Evolutionary conservation across 1,284 basidiomycete genomes (phyloP).

Genomic region (Rhodotorula glutinis): DNA sequence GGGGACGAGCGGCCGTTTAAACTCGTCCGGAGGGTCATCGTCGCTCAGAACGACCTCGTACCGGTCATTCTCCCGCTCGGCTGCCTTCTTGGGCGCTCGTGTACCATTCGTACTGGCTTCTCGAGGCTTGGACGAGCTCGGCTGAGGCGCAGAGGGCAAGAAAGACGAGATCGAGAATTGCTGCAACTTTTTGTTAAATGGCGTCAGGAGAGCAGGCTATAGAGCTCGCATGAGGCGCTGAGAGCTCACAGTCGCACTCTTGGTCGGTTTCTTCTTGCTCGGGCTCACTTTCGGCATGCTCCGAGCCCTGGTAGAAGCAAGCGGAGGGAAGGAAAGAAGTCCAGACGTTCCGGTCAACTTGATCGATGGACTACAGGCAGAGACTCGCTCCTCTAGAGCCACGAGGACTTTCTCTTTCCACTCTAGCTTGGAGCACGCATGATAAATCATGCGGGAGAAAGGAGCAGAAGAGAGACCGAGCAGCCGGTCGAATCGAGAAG

Average conservation of each 20-base stretch:
- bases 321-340: not conserved
- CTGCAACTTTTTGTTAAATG: not conserved
- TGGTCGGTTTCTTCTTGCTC: not conserved
- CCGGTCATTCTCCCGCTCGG: conserved; percentile 22
- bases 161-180: conserved; percentile 33
- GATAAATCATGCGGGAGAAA: no score
- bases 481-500: no score
- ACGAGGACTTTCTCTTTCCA: no score
- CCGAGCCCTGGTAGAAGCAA: not conserved
- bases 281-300: not conserved
- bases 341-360: not conserved
- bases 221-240: not conserved
- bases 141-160: conserved; percentile 20
- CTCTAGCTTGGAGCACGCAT: no score
- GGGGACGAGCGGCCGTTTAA: conserved; percentile 8
- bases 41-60: conserved; percentile 22
- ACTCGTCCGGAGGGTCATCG: conserved; percentile 40
- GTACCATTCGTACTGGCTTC: not conserved
- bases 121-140: not conserved
- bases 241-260: not conserved
- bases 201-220: not conserved
- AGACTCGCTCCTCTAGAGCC: no score
- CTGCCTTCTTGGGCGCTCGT: not conserved
- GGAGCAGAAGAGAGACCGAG: no score
- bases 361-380: no score